These are phyloP conservation scores for Lactifluus volemus DNA, from an alignment of 768 basidiomycete genomes.

Conservation along the genomic window DNA sequence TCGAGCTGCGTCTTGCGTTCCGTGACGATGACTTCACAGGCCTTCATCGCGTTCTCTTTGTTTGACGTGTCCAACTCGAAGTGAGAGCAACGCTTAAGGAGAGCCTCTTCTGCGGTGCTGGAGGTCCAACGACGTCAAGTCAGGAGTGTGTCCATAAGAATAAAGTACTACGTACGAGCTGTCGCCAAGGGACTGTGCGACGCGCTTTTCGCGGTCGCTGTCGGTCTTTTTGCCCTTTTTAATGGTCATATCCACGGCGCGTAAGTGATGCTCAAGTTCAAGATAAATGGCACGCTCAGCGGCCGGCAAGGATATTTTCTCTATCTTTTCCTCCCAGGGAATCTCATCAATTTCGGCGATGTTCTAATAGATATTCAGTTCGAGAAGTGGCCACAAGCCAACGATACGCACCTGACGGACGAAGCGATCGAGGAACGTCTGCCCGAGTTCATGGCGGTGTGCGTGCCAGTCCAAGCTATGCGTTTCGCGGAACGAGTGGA, in stretches of 20 bases:
- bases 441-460: conserved; percentile 75
- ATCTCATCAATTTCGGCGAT: conserved; percentile 97
- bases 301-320: conserved; percentile 70
- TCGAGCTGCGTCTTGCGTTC: conserved; percentile 75
- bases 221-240: conserved; percentile 56
- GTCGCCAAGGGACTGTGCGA: conserved; percentile 80
- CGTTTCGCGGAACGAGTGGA: conserved; percentile 95
- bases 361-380: conserved; percentile 43
- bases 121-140: neutral
- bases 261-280: conserved; percentile 88
- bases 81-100: conserved; percentile 92
- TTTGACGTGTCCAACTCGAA: conserved; percentile 74
- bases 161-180: conserved; percentile 39
- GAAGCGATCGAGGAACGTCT: conserved; percentile 70
- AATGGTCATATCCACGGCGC: conserved; percentile 79
- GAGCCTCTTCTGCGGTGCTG: conserved; percentile 84
- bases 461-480: conserved; percentile 90
- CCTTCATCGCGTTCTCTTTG: conserved; percentile 72
- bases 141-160: neutral
- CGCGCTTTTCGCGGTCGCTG: conserved; percentile 82
- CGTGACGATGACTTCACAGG: conserved; percentile 84
- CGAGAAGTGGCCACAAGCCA: too few relatives aligned
- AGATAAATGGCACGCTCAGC: conserved; percentile 93
- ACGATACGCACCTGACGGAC: conserved; percentile 63
- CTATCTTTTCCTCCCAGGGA: conserved; percentile 56